phyloP scores from a whole-genome alignment of 2,329 filamentous ascomycete genomes.

The Ophiostoma piceae region DNA sequence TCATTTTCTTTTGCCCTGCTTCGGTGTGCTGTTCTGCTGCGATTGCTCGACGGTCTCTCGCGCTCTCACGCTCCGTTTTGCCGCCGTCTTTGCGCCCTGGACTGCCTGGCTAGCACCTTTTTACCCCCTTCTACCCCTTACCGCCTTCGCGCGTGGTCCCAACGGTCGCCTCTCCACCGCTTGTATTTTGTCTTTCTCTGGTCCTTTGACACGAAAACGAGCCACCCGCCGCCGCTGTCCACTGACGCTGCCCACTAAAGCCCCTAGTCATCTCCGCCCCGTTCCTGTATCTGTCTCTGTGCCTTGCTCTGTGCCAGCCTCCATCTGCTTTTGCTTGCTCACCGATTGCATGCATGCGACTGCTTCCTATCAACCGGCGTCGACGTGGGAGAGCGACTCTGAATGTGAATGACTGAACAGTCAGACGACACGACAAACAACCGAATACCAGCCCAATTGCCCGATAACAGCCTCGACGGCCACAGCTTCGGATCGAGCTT shows the following conservation, averaged over 20 bases:
- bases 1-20: background rate
- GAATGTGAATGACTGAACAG: background rate
- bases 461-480: background rate
- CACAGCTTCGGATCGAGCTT: constrained; percentile 2
- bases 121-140: constrained; percentile 10
- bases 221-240: constrained; percentile 15
- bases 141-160: constrained; percentile 20
- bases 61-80: background rate
- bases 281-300: background rate
- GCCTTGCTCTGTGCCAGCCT: background rate
- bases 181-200: background rate
- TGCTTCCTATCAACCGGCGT: constrained; percentile 15
- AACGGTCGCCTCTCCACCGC: constrained; percentile 18
- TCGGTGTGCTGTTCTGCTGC: background rate
- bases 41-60: background rate
- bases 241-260: background rate
- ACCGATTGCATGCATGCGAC: constrained; percentile 20
- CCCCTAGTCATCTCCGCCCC: background rate
- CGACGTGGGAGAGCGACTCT: constrained; percentile 14
- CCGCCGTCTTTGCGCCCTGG: background rate
- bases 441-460: background rate
- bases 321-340: background rate
- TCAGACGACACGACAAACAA: background rate
- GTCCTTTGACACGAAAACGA: constrained; percentile 19
- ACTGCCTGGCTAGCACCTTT: constrained; percentile 3